These are phyloP conservation scores for Rhizophagus sp. DNA, from an alignment of 192 early-diverging fungal genomes.

Conservation along the genomic window DNA sequence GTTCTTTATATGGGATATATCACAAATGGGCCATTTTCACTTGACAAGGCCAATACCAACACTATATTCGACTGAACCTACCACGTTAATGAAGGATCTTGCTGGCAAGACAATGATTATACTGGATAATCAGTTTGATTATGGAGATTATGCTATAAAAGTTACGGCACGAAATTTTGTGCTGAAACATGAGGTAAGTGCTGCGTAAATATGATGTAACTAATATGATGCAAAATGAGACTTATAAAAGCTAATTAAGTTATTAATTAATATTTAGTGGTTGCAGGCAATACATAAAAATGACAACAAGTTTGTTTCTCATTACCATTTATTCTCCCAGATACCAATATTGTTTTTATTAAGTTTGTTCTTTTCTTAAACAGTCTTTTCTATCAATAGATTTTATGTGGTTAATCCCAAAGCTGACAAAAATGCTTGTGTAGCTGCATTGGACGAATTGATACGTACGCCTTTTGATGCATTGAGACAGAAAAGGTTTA, in stretches of 20 bases:
- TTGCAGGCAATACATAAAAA: slow-evolving; percentile 22
- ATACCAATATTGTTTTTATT: too few species aligned
- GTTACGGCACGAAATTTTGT: slow-evolving; percentile 21
- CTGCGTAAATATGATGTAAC: neutral
- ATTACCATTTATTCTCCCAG: neutral
- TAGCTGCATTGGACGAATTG: slow-evolving; percentile 13
- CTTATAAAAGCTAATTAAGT: slow-evolving; percentile 5
- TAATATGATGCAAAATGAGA: neutral
- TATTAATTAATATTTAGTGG: slow-evolving; percentile 20
- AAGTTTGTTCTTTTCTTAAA: too few species aligned
- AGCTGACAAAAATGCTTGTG: neutral
- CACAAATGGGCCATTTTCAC: slow-evolving; percentile 28
- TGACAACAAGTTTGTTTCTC: slow-evolving; percentile 24
- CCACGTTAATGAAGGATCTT: slow-evolving; percentile 29
- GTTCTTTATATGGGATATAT: slow-evolving; percentile 29
- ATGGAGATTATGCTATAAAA: slow-evolving; percentile 19
- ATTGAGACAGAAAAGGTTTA: slow-evolving; percentile 16
- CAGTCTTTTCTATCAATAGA: slow-evolving; percentile 7
- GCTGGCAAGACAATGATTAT: slow-evolving; percentile 23
- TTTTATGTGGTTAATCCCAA: slow-evolving; percentile 27
- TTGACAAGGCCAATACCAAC: slow-evolving; percentile 18
- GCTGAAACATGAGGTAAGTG: slow-evolving; percentile 8
- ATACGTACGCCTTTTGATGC: slow-evolving; percentile 17
- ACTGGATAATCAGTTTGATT: slow-evolving; percentile 25
- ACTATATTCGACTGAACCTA: slow-evolving; percentile 21